Percentiles rank a stretch among this genome's conserved stretches.
phyloP scores from a whole-genome alignment of 345 rosid genomes.

The Linum usitatissimum region DNA sequence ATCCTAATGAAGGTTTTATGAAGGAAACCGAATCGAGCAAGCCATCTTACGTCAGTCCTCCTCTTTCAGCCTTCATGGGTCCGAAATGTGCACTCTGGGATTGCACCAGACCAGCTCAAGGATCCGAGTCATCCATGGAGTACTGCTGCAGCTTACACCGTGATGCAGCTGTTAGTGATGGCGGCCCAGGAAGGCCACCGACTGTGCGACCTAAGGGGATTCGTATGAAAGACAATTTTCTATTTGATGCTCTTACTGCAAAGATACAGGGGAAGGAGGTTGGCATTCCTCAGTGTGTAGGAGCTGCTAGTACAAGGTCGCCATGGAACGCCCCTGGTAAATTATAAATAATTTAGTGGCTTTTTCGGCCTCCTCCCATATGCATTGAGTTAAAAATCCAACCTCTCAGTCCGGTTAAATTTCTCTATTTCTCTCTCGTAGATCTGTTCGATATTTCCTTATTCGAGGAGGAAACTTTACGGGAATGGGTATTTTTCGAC shows the following conservation, averaged over 20 bases:
- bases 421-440: conserved; percentile 23
- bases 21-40: conserved; percentile 21
- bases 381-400: background rate
- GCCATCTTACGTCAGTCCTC: conserved; percentile 38
- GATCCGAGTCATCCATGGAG: conserved; percentile 39
- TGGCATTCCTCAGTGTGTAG: conserved; percentile 81
- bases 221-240: conserved; percentile 56
- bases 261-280: conserved; percentile 67
- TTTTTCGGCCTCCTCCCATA: background rate
- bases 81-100: conserved; percentile 93
- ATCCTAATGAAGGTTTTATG: conserved; percentile 23
- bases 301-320: conserved; percentile 68
- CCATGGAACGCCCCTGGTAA: conserved; percentile 86
- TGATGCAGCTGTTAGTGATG: conserved; percentile 51
- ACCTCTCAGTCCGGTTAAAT: conserved; percentile 3
- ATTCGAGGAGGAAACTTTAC: conserved; percentile 52
- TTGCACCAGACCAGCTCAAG: conserved; percentile 78
- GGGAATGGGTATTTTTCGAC: conserved; percentile 92
- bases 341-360: background rate
- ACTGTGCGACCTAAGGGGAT: conserved; percentile 70
- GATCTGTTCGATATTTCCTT: conserved; percentile 62
- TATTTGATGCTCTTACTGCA: conserved; percentile 48
- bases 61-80: conserved; percentile 74
- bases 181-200: conserved; percentile 49
- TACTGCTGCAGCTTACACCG: conserved; percentile 76